These are phyloP conservation scores for Colletotrichum navitas DNA, from an alignment of 2,329 filamentous ascomycete species.

Conservation along the genomic window DNA sequence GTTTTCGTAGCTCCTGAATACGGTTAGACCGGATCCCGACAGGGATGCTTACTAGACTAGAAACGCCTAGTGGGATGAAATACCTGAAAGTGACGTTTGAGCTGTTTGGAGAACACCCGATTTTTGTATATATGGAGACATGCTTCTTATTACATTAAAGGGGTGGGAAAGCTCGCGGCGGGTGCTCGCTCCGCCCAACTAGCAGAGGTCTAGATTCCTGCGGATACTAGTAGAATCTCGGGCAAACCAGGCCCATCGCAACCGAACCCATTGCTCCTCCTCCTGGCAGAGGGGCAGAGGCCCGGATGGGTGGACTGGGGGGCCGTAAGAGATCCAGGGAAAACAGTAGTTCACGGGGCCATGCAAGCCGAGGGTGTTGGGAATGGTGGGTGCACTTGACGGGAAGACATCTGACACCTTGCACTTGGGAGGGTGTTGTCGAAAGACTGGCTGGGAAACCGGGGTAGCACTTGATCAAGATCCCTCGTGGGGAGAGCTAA, in stretches of 20 bases:
- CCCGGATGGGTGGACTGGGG: neutral
- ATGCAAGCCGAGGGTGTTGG: conserved; percentile 29
- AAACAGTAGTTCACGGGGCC: conserved; percentile 1
- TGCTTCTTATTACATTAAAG: neutral
- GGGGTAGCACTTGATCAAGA: conserved; percentile 39
- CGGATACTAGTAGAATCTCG: conserved; percentile 20
- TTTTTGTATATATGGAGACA: neutral
- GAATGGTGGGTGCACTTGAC: conserved; percentile 25
- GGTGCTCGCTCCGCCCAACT: conserved; percentile 1
- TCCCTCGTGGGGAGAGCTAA: conserved; percentile 30
- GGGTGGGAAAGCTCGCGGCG: neutral
- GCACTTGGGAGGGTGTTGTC: conserved; percentile 9
- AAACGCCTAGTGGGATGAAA: neutral
- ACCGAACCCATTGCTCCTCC: conserved; percentile 28
- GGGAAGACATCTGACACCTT: conserved; percentile 35
- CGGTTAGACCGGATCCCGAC: conserved; percentile 8
- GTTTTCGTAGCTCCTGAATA: conserved; percentile 1
- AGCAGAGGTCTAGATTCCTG: conserved; percentile 2
- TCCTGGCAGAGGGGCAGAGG: conserved; percentile 7
- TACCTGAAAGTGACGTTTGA: neutral
- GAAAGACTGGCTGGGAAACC: conserved; percentile 25
- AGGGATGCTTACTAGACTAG: neutral
- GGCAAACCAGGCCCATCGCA: conserved; percentile 23
- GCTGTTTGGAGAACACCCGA: neutral
- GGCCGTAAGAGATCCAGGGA: conserved; percentile 2